Evolutionary conservation across 345 rosid genomes (phyloP).

Genomic region (Brassica nigra): DNA sequence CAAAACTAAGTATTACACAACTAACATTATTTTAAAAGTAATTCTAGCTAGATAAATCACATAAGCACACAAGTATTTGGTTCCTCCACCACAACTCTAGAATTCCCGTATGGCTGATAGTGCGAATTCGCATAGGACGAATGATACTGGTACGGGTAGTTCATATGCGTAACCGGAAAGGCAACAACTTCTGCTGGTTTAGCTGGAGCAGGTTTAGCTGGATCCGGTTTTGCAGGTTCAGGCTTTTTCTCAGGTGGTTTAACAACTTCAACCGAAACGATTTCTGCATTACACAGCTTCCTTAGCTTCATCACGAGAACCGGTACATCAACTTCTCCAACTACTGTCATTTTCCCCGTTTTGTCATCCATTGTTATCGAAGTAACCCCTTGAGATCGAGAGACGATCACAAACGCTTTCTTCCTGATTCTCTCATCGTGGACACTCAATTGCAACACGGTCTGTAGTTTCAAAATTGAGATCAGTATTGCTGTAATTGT

Average conservation of each 20-base stretch:
- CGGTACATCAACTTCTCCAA: constrained; percentile 57
- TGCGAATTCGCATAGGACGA: constrained; percentile 10
- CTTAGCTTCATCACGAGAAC: constrained; percentile 49
- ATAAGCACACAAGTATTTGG: constrained; percentile 33
- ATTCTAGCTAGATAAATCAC: constrained; percentile 8
- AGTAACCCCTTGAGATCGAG: constrained; percentile 52
- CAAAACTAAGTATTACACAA: constrained; percentile 14
- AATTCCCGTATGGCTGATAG: constrained; percentile 14
- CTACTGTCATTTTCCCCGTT: constrained; percentile 62
- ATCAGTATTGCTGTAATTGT: background rate
- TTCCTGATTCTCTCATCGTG: constrained; percentile 49
- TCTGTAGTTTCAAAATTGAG: constrained; percentile 42
- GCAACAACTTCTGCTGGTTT: constrained; percentile 16
- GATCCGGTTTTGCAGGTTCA: constrained; percentile 40
- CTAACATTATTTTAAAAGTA: background rate
- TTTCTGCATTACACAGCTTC: constrained; percentile 52
- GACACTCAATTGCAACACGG: constrained; percentile 53
- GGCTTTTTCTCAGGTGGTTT: constrained; percentile 68
- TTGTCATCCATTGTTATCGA: constrained; percentile 59
- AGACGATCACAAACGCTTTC: constrained; percentile 55
- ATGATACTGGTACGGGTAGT: constrained; percentile 13
- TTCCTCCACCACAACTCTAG: constrained; percentile 15
- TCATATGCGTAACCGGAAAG: constrained; percentile 12
- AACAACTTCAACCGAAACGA: constrained; percentile 60
- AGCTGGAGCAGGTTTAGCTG: background rate